Evolutionary conservation across 1,139 yeast species (phyloP).

Genomic region (Geotrichum klebahnii): DNA sequence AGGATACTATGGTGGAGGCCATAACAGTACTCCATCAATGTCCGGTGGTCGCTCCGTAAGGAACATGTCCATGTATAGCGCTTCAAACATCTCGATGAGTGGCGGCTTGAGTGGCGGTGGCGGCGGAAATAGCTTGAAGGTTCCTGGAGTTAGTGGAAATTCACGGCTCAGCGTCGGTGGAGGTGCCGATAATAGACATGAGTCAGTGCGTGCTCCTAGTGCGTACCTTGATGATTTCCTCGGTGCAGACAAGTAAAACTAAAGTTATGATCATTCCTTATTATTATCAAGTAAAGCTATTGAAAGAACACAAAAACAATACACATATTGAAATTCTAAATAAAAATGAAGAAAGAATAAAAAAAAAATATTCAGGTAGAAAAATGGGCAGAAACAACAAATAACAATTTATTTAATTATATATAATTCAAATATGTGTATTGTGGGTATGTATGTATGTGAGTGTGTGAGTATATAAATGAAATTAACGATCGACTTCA

Average conservation of each 20-base stretch:
- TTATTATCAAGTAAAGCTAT: too few relatives aligned
- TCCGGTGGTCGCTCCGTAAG: constrained; percentile 19
- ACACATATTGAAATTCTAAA: background rate
- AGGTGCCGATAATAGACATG: constrained; percentile 10
- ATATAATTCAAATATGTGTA: too few relatives aligned
- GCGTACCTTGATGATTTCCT: constrained; percentile 41
- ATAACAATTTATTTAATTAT: too few relatives aligned
- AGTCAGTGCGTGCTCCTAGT: constrained; percentile 39
- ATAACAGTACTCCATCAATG: constrained; percentile 21
- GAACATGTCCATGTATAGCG: constrained; percentile 24
- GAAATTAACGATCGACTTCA: constrained; percentile 75
- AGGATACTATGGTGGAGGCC: constrained; percentile 35
- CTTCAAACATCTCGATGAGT: constrained; percentile 21
- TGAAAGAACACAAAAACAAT: background rate
- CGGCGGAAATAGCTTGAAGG: constrained; percentile 23
- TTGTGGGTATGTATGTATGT: background rate
- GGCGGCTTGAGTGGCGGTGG: constrained; percentile 22
- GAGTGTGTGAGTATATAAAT: background rate
- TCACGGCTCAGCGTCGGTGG: constrained; percentile 17
- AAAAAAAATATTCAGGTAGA: too few relatives aligned
- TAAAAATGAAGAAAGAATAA: background rate
- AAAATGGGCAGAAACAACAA: too few relatives aligned
- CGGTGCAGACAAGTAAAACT: constrained; percentile 26
- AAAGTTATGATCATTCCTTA: background rate
- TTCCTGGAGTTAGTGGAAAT: constrained; percentile 17